These are phyloP conservation scores for Eucalyptus sideroxylon DNA, from an alignment of 345 rosid species.

Conservation along the genomic window DNA sequence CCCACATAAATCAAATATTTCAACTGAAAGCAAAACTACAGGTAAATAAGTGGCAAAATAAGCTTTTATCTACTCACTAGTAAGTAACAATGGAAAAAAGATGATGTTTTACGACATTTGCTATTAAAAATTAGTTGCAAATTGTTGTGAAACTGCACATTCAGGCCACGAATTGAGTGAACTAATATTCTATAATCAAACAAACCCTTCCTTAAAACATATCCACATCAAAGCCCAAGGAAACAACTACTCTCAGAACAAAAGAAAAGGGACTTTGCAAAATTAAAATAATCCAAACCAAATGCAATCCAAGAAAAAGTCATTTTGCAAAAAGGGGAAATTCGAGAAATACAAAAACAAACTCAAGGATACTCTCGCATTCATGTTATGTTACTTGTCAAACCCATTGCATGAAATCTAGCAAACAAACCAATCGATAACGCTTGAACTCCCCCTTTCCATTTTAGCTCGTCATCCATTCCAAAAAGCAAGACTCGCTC, in stretches of 20 bases:
- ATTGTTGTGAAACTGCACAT: not conserved
- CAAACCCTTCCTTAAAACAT: not conserved
- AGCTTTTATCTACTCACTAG: not conserved
- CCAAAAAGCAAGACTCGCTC: not conserved
- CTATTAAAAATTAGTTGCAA: not conserved
- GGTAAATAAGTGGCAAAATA: not conserved
- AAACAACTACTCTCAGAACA: not conserved
- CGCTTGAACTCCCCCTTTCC: not conserved
- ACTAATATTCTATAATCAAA: not conserved
- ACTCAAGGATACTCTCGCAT: not conserved
- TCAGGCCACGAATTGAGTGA: not conserved
- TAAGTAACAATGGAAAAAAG: not conserved
- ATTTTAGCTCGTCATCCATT: not conserved
- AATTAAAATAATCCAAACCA: not conserved
- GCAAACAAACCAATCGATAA: not conserved
- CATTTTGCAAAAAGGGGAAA: not conserved
- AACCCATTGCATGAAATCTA: not conserved
- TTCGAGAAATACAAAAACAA: not conserved
- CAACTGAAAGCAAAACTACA: not conserved
- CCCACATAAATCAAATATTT: not conserved
- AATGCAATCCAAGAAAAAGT: not conserved
- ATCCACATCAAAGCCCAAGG: not conserved
- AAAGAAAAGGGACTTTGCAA: not conserved
- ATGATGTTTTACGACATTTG: not conserved
- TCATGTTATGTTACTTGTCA: not conserved